Conservation (phyloP, 2,329 filamentous ascomycete genomes). For the Ceratocystiopsis brevicomis region DNA sequence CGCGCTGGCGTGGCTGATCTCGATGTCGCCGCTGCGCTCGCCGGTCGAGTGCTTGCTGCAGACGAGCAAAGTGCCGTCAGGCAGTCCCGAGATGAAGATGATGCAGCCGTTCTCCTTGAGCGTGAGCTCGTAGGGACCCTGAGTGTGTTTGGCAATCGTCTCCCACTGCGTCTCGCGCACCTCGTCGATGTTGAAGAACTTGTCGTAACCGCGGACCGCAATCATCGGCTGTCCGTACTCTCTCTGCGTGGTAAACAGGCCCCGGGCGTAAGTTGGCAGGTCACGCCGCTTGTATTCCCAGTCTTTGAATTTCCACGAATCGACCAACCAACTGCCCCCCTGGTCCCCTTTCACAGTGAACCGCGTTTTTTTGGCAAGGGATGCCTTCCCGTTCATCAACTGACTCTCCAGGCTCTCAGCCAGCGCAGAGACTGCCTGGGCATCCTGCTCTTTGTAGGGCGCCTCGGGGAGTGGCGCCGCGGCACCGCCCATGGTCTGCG, state of each 20-base stretch:
- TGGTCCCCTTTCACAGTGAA: slow-evolving; percentile 45
- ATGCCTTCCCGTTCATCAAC: slow-evolving; percentile 26
- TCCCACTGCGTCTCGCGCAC: slow-evolving; percentile 66
- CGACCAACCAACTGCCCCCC: slow-evolving; percentile 45
- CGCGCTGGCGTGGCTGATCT: slow-evolving; percentile 63
- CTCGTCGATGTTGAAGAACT: slow-evolving; percentile 92
- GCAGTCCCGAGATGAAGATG: slow-evolving; percentile 84
- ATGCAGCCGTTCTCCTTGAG: slow-evolving; percentile 99
- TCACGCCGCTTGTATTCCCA: slow-evolving; percentile 85
- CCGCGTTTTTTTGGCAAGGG: slow-evolving; percentile 30
- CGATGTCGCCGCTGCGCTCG: slow-evolving; percentile 43
- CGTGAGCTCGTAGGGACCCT: slow-evolving; percentile 83
- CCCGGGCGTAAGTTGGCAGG: slow-evolving; percentile 81
- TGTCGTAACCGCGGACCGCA: slow-evolving; percentile 81
- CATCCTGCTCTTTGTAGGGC: slow-evolving; percentile 52
- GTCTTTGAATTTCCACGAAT: slow-evolving; percentile 87
- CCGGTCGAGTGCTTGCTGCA: slow-evolving; percentile 98
- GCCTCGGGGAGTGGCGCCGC: slow-evolving; percentile 15
- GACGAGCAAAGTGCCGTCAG: slow-evolving; percentile 78
- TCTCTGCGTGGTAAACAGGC: slow-evolving; percentile 67
- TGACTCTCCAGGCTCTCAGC: slow-evolving; percentile 41
- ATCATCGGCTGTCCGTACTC: slow-evolving; percentile 54
- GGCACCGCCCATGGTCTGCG: background rate
- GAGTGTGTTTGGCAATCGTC: slow-evolving; percentile 55
- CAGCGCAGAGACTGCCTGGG: slow-evolving; percentile 45